Evolutionary conservation across 78 protist species (phyloP), one percentile per base, ranked within the genome.

Genomic region (Tieghemostelium lacteum): DNA sequence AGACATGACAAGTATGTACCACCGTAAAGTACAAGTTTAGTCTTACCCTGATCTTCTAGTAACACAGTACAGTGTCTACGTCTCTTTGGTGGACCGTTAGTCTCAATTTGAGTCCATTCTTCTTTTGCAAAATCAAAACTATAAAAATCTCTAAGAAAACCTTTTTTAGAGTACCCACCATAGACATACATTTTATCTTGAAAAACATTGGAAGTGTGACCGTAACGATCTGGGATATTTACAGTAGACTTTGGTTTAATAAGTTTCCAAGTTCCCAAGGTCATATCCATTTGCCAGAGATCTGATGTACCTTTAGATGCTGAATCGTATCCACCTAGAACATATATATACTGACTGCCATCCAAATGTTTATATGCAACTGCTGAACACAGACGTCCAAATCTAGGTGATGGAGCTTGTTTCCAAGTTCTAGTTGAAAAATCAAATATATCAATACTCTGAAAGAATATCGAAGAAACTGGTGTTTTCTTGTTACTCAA

Each of bases 1-100:
- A 49, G 24, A 31, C 91, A 83, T 37, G 91, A 83, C n/a, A 54
- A 55, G 50, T 83, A 69, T n/a, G 91, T 31, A 24, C 91, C 91
- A 31, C 91, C 91, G 52, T 70, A 83, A 17, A 83, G 26, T 5
- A 69, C 24, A 16, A 83, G 20, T 37, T 63, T 45, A 22, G 67
- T n/a, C 24, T 63, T 49, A 31, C 76, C 76, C 3, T 26, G 28
- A 29, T 31, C 55, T 2, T 60, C 91, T 12, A 83, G 52, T n/a
- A 83, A 29, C 1, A 52, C 50, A 10, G 72, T 64, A 39, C 52
- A 42, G 45, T 73, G 76, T 49, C 78, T 69, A 36, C 91, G 28
- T 50, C 75, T 83, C 24, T 52, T 73, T 57, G 91, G 91, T 52
- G 83, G 65, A 4, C 70, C 91, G 6, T 69, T 74, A 1, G 76